Base-by-base conservation (phyloP, 2,329 filamentous ascomycete species). In the Pestalotiopsis sp. region DNA sequence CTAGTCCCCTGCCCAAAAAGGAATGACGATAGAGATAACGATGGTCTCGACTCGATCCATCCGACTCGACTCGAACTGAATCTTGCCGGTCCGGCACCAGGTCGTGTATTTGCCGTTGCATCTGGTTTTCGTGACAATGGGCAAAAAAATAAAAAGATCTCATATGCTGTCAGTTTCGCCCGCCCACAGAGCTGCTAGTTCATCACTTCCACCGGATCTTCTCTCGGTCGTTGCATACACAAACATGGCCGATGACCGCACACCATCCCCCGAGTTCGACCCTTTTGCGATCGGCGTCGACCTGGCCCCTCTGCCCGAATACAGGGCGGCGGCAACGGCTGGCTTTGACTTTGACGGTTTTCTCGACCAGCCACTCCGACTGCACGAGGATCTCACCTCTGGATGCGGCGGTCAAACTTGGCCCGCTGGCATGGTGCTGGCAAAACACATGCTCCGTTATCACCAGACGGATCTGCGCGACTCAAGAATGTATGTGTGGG, bases 401-500 rank as follows among this genome's bases (percentile, higher is more conserved):
- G 96, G 96, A 69, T 98, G 96, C 79, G 96, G 96, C 62, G 96
- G 96, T 2, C 93, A 97, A 80, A 86, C 97, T 11, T 98, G 96
- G 96, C 95, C 94, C 3, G 95, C 95, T 0, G 96, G 96, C 11
- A 92, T 97, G 89, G 88, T 96, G 17, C 84, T 99, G 65, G 88
- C 92, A 22, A 93, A 91, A 79, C 97, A 98, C 77, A 87, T 98
- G 86, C 84, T 98, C 68, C 88, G 91, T 65, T 90, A 90, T 75
- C 92, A 93, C 73, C 83, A 82, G 70, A 81, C 86, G n/a, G 82
- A 88, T 71, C 79, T 97, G 70, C 80, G 79, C 67, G 83, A 87
- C 68, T 90, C 92, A 71, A 87, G 88, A 79, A 94, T 97, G 93
- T 97, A 78, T 78, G 90, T 87, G 74, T 62, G 60, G 52, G 17